phyloP scores from a whole-genome alignment of 1,139 yeast genomes.

The Diutina scorzettiae region DNA sequence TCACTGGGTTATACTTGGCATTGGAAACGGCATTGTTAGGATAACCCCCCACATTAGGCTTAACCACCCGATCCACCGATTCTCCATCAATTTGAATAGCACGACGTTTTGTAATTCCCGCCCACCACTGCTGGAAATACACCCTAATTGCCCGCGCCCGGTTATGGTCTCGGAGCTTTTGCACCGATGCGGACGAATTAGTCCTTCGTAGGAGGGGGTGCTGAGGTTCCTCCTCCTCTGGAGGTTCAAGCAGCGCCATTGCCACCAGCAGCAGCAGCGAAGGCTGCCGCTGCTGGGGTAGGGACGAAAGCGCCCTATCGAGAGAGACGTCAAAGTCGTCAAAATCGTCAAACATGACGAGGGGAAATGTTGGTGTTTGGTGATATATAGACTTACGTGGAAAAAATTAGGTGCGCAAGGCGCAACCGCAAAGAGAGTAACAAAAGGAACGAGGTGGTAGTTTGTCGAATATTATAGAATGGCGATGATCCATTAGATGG shows the following conservation, averaged over 20 bases:
- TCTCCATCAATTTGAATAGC: constrained; percentile 11
- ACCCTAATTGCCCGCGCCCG: not conserved
- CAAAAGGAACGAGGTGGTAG: too few relatives aligned
- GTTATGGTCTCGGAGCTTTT: not conserved
- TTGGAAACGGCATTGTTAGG: constrained; percentile 83
- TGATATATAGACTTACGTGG: too few relatives aligned
- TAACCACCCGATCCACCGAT: constrained; percentile 8
- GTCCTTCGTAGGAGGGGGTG: constrained; percentile 9
- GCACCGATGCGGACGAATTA: constrained; percentile 11
- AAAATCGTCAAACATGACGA: too few relatives aligned
- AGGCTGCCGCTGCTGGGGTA: constrained; percentile 14
- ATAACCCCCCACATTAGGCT: constrained; percentile 15
- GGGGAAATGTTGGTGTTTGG: too few relatives aligned
- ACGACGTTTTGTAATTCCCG: not conserved
- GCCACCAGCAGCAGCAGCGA: constrained; percentile 2
- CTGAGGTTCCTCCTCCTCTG: constrained; percentile 12
- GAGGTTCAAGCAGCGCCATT: constrained; percentile 9
- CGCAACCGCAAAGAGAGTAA: too few relatives aligned
- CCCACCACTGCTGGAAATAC: not conserved
- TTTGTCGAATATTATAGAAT: too few relatives aligned
- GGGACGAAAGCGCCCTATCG: constrained; percentile 31
- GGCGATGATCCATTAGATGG: too few relatives aligned
- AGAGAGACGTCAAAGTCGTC: constrained; percentile 29
- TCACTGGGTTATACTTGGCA: constrained; percentile 83
- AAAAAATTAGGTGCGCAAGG: too few relatives aligned